Evolutionary conservation across 2,329 filamentous ascomycete species (phyloP).

Genomic region (Neofusicoccum sp.): DNA sequence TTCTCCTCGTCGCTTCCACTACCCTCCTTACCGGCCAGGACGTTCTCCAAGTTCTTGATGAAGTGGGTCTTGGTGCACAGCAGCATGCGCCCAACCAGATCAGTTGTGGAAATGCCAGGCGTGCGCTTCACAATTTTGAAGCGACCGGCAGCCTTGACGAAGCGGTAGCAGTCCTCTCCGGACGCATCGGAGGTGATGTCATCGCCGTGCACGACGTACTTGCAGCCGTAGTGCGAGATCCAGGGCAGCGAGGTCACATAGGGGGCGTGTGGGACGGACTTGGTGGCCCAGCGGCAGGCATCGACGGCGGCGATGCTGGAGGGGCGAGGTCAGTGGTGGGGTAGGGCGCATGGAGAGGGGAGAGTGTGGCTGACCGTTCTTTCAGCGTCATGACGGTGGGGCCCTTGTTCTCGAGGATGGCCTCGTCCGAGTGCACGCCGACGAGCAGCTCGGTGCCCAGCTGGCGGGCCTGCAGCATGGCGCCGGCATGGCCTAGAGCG

Average conservation of each 20-base stretch:
- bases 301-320: conserved; percentile 80
- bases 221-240: conserved; percentile 93
- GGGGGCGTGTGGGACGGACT: conserved; percentile 78
- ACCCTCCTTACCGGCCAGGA: conserved; percentile 70
- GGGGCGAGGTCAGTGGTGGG: conserved; percentile 20
- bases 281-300: conserved; percentile 91
- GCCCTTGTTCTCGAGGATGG: conserved; percentile 94
- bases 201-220: conserved; percentile 94
- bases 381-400: conserved; percentile 94
- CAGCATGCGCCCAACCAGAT: conserved; percentile 96
- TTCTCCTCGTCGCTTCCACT: conserved; percentile 67
- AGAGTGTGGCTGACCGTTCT: conserved; percentile 62
- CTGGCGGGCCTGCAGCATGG: conserved; percentile 92
- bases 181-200: conserved; percentile 94
- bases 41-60: conserved; percentile 72
- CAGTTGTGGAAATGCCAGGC: conserved; percentile 93
- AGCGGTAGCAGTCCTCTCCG: conserved; percentile 96
- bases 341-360: conserved; percentile 17
- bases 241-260: conserved; percentile 93
- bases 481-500: conserved; percentile 79
- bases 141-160: conserved; percentile 87
- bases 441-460: conserved; percentile 86
- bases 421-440: conserved; percentile 92
- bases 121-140: conserved; percentile 98
- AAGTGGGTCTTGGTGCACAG: conserved; percentile 94